Evolutionary conservation across 2,329 filamentous ascomycete species (phyloP), one percentile per base, ranked within the genome.

Genomic region (Elsinoe necatrix): DNA sequence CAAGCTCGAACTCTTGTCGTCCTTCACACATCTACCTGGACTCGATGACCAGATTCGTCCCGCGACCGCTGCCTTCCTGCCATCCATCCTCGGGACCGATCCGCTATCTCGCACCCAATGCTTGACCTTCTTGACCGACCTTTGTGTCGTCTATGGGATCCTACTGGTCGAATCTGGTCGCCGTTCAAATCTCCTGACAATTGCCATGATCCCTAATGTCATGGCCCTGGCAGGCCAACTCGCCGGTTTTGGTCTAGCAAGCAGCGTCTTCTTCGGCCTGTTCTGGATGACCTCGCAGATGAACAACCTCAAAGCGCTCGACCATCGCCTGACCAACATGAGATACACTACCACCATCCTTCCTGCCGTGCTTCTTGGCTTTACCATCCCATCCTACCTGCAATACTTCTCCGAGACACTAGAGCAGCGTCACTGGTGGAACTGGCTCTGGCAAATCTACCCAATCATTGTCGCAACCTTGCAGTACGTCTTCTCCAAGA

Each of bases 231-330:
- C 64, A 2, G 65, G 59, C 37, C 67, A 71, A 50, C 43, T 64
- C 12, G 60, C 63, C 18, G 67, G 69, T 3, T 60, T 69, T 12
- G 71, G 66, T 8, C 59, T 68, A 27, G 54, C 69, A 1, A 66
- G 65, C 1, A 69, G 71, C 3, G 48, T 72, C 18, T 73, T 69
- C 62, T 72, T 64, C 59, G 72, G 70, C 59, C 59, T 72, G 34
- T 68, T 72, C 55, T 72, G 70, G 51, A 56, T 71, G 4, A 64
- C 64, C 50, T 65, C 64, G 20, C 65, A 68, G 5, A 59, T 69
- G n/a, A 65, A 67, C 16, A 67, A 65, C 5, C 72, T 68, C 56
- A 61, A 65, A 1, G 63, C 67, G 3, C 58, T 63, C 6, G 70
- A 73, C 47, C 67, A 66, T 43, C 63, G 71, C 27, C 55, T 71